A percentile compares a stretch with the other conserved stretches of the same genome.
Conservation (phyloP, 2,329 filamentous ascomycete species). For the Dothideomycetes sp. region DNA sequence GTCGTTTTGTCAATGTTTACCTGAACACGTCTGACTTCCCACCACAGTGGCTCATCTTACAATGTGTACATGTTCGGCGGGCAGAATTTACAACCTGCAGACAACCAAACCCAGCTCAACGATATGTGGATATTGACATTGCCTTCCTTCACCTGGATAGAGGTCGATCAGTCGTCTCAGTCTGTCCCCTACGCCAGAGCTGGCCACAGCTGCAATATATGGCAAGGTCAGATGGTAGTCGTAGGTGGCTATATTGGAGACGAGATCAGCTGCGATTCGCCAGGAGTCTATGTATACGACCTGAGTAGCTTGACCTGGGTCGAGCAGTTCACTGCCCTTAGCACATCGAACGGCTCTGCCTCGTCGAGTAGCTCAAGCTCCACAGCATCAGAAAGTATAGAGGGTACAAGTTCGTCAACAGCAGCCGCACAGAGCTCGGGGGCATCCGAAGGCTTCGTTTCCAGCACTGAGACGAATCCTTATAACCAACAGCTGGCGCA, state of each 20-base stretch:
- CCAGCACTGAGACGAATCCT: slow-evolving; percentile 23
- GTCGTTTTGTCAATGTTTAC: slow-evolving; percentile 66
- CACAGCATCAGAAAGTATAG: slow-evolving; percentile 2
- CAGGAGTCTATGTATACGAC: slow-evolving; percentile 68
- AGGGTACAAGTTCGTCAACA: slow-evolving; percentile 4
- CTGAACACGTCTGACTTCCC: too few relatives aligned
- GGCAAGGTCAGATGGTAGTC: slow-evolving; percentile 70
- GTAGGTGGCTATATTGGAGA: slow-evolving; percentile 60
- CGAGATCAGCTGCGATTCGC: slow-evolving; percentile 52
- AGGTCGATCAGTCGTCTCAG: slow-evolving; percentile 44
- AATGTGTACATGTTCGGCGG: slow-evolving; percentile 72
- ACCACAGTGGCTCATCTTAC: slow-evolving; percentile 54
- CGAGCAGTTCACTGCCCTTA: slow-evolving; percentile 54
- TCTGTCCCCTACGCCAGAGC: slow-evolving; percentile 46
- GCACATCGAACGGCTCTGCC: slow-evolving; percentile 23
- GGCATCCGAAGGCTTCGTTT: slow-evolving; percentile 15
- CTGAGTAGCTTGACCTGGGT: slow-evolving; percentile 59
- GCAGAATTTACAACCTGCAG: slow-evolving; percentile 58
- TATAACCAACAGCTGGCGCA: slow-evolving; percentile 43
- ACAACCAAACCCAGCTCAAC: slow-evolving; percentile 48
- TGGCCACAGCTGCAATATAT: slow-evolving; percentile 67
- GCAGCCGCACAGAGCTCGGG: slow-evolving; percentile 8
- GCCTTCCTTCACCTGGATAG: slow-evolving; percentile 71
- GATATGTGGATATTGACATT: slow-evolving; percentile 74
- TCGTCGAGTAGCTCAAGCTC: neutral